Base-by-base conservation (phyloP, 495 filamentous ascomycete genomes). In the Penicillium canariense region DNA sequence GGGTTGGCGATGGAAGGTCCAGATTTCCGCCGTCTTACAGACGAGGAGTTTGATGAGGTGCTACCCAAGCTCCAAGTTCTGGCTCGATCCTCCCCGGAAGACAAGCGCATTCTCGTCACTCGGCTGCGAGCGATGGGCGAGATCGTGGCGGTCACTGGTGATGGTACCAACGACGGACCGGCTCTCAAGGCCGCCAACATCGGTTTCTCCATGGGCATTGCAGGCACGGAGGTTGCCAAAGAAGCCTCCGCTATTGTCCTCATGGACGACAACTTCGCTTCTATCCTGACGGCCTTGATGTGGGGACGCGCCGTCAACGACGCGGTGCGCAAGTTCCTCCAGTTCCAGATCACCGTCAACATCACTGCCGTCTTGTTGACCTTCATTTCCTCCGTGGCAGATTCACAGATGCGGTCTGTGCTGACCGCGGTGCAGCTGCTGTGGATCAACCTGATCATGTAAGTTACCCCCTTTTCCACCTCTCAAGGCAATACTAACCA, bases 381-480 rank as follows among this genome's bases (percentile, higher is more conserved):
- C 5, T 91, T 94, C 61, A 77, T 94, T 58, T 90, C 90, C 15
- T 87, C 88, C 8, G 87, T 94, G 27, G 76, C 85, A 86, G 80
- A 60, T 57, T 59, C 1, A 70, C 81, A 0, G 81, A 91, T 64
- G 72, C n/a, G 83, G 38, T 89, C 89, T 3, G 87, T 94, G 4
- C 81, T 96, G 48, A 91, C 84, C 3, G 87, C 90, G 18, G 89
- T 94, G 3, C 90, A 96, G 66, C 80, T 96, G 43, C 80, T 96
- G 23, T 96, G 90, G 90, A 87, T 96, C 35, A 95, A 96, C 66
- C 73, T 96, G 38, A 94, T 96, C 66, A 94, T 95, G 90, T n/a
- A n/a, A n/a, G n/a, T n/a, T n/a, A n/a, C n/a, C n/a, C n/a, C n/a
- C n/a, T n/a, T n/a, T n/a, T n/a, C n/a, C n/a, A n/a, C n/a, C n/a